phyloP scores from a whole-genome alignment of 192 early-diverging fungal species.

The Linnemannia schmuckeri region DNA sequence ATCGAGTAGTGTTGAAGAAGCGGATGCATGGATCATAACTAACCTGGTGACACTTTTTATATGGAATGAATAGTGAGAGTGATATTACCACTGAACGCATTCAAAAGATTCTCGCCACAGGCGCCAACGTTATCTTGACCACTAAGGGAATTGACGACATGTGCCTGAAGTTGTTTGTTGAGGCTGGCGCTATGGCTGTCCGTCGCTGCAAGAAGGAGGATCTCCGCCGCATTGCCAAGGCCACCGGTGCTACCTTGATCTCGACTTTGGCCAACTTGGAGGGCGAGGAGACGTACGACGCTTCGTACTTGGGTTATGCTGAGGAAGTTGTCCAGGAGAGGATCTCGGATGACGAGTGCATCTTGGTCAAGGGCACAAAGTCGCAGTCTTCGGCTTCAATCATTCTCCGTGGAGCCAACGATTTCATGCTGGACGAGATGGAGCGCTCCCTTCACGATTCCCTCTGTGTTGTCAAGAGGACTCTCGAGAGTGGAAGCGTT shows the following conservation, averaged over 20 bases:
- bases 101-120: constrained; percentile 93
- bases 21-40: not conserved
- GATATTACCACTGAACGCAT: constrained; percentile 97
- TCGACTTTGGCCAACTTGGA: constrained; percentile 96
- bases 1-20: not conserved
- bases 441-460: constrained; percentile 97
- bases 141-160: constrained; percentile 99
- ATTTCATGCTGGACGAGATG: constrained; percentile 99
- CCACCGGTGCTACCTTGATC: constrained; percentile 93
- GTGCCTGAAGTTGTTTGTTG: constrained; percentile 98
- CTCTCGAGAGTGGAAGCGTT: constrained; percentile 93
- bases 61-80: constrained; percentile 77
- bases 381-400: constrained; percentile 90
- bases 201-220: constrained; percentile 97
- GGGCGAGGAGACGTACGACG: constrained; percentile 97
- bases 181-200: constrained; percentile 97
- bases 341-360: constrained; percentile 98
- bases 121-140: constrained; percentile 97
- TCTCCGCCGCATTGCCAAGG: constrained; percentile 96
- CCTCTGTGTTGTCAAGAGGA: constrained; percentile 96
- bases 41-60: not conserved
- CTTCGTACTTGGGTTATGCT: constrained; percentile 89
- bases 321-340: constrained; percentile 98
- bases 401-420: constrained; percentile 98
- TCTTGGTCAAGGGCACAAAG: constrained; percentile 94